phyloP scores from a whole-genome alignment of 495 filamentous ascomycete genomes.

The Penicillium fimorum region DNA sequence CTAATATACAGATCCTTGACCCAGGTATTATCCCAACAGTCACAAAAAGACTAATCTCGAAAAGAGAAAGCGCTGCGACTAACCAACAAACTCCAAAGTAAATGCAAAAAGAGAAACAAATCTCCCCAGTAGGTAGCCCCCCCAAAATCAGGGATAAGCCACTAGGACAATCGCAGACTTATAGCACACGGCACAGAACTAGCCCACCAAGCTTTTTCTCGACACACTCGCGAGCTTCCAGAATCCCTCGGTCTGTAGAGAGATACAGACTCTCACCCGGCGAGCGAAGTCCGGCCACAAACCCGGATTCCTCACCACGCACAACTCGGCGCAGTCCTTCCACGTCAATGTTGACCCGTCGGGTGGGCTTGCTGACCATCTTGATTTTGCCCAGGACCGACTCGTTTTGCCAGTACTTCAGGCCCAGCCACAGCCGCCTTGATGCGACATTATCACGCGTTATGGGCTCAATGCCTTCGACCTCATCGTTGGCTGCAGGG shows the following conservation, averaged over 20 bases:
- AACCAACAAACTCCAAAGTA: conserved; percentile 44
- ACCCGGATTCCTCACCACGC: conserved; percentile 61
- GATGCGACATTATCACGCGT: conserved; percentile 76
- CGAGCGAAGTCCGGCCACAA: conserved; percentile 67
- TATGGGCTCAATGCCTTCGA: conserved; percentile 51
- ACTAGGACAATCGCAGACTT: conserved; percentile 21
- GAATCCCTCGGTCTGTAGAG: conserved; percentile 71
- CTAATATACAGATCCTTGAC: conserved; percentile 42
- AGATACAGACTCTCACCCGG: conserved; percentile 85
- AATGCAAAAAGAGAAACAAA: conserved; percentile 38
- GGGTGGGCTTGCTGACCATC: conserved; percentile 74
- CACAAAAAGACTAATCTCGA: conserved; percentile 31
- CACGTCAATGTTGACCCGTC: conserved; percentile 63
- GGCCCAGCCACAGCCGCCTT: conserved; percentile 81
- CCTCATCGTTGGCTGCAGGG: conserved; percentile 38
- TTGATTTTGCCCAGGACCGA: conserved; percentile 73
- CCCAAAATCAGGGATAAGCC: conserved; percentile 5
- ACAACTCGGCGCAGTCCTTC: conserved; percentile 59
- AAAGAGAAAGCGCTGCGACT: conserved; percentile 39
- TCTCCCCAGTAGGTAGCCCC: conserved; percentile 11
- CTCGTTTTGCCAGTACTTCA: conserved; percentile 90
- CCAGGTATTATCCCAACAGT: conserved; percentile 40
- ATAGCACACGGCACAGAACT: conserved; percentile 68
- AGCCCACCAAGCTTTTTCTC: conserved; percentile 82
- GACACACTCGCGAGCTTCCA: conserved; percentile 85